These are phyloP conservation scores for Dipteronia dyeriana DNA, from an alignment of 345 rosid genomes.

Conservation along the genomic window DNA sequence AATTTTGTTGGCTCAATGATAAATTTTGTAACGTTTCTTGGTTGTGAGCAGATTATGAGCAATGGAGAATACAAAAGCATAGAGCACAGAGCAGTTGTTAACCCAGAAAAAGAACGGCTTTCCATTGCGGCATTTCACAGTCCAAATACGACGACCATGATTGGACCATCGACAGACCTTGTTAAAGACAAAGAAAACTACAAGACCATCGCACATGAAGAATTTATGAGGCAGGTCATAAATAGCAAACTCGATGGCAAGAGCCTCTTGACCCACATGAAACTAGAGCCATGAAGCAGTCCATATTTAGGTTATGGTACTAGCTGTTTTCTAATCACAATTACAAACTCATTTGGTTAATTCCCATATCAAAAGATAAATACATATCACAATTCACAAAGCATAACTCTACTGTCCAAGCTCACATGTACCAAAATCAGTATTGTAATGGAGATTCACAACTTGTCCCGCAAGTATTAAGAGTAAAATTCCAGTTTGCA, in stretches of 20 bases:
- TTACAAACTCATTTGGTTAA: no score
- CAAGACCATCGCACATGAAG: conserved; percentile 21
- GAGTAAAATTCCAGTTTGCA: no score
- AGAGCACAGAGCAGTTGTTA: conserved; percentile 48
- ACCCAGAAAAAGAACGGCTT: conserved; percentile 33
- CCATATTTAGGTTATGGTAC: no score
- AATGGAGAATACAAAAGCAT: conserved; percentile 44
- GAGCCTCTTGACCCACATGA: conserved; percentile 26
- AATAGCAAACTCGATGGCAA: conserved; percentile 43
- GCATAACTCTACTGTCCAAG: no score
- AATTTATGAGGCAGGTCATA: conserved; percentile 15
- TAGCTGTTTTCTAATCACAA: no score
- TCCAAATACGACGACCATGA: conserved; percentile 22
- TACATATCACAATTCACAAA: no score
- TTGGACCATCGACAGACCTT: conserved; percentile 38
- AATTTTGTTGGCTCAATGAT: no score
- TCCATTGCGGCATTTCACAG: conserved; percentile 42
- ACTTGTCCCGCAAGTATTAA: no score
- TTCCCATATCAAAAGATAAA: no score
- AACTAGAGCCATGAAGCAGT: neutral
- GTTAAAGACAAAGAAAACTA: conserved; percentile 16
- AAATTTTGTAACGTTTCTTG: no score
- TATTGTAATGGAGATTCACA: no score
- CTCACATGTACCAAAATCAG: no score
- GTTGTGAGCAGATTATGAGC: conserved; percentile 34